These are phyloP conservation scores for Emericellopsis terricola DNA, from an alignment of 495 filamentous ascomycete species.

Conservation along the genomic window DNA sequence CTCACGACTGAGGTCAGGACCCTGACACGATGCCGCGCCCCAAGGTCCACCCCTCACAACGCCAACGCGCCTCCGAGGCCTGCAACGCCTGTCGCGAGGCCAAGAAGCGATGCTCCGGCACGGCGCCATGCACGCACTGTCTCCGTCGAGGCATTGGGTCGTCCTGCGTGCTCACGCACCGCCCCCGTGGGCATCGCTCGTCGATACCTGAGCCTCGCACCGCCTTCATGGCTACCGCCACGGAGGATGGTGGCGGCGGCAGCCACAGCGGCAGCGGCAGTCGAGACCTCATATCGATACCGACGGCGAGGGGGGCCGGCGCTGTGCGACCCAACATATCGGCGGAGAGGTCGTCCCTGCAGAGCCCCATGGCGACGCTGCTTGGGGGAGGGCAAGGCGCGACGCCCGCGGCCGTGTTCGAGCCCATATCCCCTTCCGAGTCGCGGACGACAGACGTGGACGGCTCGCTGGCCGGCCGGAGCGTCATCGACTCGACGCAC, in stretches of 20 bases:
- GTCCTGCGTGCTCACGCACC: conserved; percentile 1
- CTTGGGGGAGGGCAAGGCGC: too few species aligned
- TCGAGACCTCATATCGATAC: too few species aligned
- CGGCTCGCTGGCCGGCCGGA: neutral
- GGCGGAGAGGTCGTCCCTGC: neutral
- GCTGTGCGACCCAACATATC: too few species aligned
- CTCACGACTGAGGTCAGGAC: too few species aligned
- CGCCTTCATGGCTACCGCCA: neutral
- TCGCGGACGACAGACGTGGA: conserved; percentile 1
- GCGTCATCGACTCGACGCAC: neutral
- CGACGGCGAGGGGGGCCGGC: too few species aligned
- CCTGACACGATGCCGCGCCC: conserved; percentile 4
- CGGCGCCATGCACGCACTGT: conserved; percentile 2
- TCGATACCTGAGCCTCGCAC: neutral
- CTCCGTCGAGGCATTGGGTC: conserved; percentile 3
- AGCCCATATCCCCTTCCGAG: neutral
- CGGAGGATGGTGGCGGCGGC: neutral
- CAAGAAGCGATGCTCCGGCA: conserved; percentile 5
- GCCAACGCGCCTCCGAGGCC: conserved; percentile 3
- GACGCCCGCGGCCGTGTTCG: too few species aligned
- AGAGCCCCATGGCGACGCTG: neutral
- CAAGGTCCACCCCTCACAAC: conserved; percentile 3
- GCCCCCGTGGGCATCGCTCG: conserved; percentile 1
- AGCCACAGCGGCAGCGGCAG: too few species aligned
- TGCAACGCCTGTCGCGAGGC: conserved; percentile 3